Conservation (phyloP, 2,329 filamentous ascomycete species). For the Coniochaeta ligniaria region DNA sequence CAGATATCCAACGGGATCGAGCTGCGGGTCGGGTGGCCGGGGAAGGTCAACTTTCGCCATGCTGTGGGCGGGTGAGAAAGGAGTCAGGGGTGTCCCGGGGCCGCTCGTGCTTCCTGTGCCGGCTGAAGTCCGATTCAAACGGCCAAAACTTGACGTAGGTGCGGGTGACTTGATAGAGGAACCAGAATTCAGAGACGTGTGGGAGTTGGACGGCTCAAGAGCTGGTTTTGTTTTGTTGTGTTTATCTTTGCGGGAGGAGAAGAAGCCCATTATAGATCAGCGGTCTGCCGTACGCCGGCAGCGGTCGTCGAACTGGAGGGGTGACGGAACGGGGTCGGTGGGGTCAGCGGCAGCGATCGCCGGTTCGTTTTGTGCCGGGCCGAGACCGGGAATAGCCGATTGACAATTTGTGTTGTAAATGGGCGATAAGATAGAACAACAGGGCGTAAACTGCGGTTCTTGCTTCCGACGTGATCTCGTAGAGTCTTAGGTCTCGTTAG, state of each 20-base stretch:
- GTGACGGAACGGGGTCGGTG: neutral
- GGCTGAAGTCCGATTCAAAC: slow-evolving; percentile 42
- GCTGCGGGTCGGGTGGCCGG: slow-evolving; percentile 75
- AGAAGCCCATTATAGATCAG: slow-evolving; percentile 41
- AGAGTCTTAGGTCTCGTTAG: neutral
- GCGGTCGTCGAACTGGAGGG: neutral
- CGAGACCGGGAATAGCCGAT: neutral
- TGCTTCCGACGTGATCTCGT: neutral
- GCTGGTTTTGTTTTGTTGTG: slow-evolving; percentile 30
- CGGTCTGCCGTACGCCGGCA: neutral
- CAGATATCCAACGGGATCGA: slow-evolving; percentile 86
- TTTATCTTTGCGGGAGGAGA: slow-evolving; percentile 48
- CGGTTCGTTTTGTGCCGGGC: slow-evolving; percentile 5
- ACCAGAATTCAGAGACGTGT: slow-evolving; percentile 44
- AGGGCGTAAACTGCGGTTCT: neutral
- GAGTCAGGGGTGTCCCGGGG: slow-evolving; percentile 40
- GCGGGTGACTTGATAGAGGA: slow-evolving; percentile 38
- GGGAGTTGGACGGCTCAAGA: slow-evolving; percentile 37
- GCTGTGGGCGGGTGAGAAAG: slow-evolving; percentile 41
- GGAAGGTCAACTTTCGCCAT: slow-evolving; percentile 76
- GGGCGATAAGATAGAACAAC: neutral
- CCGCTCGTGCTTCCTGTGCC: slow-evolving; percentile 32
- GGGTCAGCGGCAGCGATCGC: slow-evolving; percentile 1
- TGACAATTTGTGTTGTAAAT: neutral
- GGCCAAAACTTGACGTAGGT: slow-evolving; percentile 22